Base-by-base conservation (phyloP, 169 alveolate genomes). In the Amoebophrya sp. region DNA sequence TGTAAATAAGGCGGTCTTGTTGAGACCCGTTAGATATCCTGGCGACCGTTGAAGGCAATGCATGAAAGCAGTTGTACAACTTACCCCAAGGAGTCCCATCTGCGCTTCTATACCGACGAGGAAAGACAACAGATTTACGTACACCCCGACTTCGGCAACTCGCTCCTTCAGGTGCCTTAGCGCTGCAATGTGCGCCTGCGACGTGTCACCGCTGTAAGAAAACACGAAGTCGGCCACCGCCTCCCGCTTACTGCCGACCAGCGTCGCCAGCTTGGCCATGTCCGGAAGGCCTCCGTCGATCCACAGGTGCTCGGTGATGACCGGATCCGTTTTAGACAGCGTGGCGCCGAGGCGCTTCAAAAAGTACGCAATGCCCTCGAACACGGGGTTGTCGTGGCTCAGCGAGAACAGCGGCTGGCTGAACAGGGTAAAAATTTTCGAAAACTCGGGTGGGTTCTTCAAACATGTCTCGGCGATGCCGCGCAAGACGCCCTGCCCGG, bases 371-470 rank as follows among this genome's bases (percentile, higher is more conserved):
- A 66, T n/a, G 35, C 83, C 83, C 83, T 66, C 83, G 83, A 66
- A 66, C 29, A 66, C 83, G 7, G 83, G 38, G 35, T 25, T 66
- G 0, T 66, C 83, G 83, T 66, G 83, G 2, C 35, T 1, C 18
- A 66, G 18, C 1, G 35, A 25, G 38, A 25, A n/a, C 39, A 66
- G 83, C 35, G 83, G 83, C 83, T 18, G 2, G 35, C 1, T 3
- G 32, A 25, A 66, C 1, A 66, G 83, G 10, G 35, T 25, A 25
- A 66, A 66, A 18, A 66, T 66, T 25, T 66, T 66, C 18, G 83
- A 66, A 66, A 66, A 66, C 83, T 66, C 83, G 7, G 83, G 83
- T 1, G 83, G 83, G 18, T 66, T 66, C 83, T 66, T 66, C 35
- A 66, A 1, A n/a, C 83, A 66, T 0, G 32, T 25, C 83, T 66